Evolutionary conservation across 2,329 filamentous ascomycete species (phyloP).

Genomic region (Xylaria sp.): DNA sequence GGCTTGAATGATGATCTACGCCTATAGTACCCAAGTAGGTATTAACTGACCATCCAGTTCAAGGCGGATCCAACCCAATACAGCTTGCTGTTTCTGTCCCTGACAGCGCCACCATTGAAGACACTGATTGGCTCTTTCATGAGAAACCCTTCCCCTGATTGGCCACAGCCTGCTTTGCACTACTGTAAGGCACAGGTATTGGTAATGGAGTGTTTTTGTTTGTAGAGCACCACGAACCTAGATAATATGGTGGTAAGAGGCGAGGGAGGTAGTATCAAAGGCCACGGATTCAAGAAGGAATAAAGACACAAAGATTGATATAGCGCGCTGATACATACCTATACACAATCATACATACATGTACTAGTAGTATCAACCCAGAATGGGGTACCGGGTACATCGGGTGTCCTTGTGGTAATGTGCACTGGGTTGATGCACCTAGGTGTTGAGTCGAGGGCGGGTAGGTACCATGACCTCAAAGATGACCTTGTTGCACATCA

Average conservation of each 20-base stretch:
- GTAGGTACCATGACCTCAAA: background rate
- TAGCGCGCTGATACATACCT: background rate
- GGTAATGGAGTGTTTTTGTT: background rate
- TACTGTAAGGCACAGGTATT: background rate
- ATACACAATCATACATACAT: background rate
- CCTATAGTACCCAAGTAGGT: background rate
- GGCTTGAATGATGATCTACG: conserved; percentile 29
- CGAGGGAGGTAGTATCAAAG: background rate
- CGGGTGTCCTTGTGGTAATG: too few species aligned
- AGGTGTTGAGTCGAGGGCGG: background rate
- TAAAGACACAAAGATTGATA: background rate
- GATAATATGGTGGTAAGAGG: background rate
- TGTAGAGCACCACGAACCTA: background rate
- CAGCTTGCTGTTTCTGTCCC: background rate
- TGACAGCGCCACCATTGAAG: background rate
- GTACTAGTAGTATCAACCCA: background rate
- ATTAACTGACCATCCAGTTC: background rate
- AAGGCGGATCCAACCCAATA: background rate
- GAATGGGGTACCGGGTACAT: background rate
- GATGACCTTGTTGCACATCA: background rate
- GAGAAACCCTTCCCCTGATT: background rate
- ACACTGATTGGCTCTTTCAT: conserved; percentile 6
- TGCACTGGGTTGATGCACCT: background rate
- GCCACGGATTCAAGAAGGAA: background rate
- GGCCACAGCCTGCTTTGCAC: background rate